Percentiles rank a stretch among this genome's conserved stretches.
Conservation (phyloP, 768 basidiomycete genomes). For the Macrolepiota dolichaula region DNA sequence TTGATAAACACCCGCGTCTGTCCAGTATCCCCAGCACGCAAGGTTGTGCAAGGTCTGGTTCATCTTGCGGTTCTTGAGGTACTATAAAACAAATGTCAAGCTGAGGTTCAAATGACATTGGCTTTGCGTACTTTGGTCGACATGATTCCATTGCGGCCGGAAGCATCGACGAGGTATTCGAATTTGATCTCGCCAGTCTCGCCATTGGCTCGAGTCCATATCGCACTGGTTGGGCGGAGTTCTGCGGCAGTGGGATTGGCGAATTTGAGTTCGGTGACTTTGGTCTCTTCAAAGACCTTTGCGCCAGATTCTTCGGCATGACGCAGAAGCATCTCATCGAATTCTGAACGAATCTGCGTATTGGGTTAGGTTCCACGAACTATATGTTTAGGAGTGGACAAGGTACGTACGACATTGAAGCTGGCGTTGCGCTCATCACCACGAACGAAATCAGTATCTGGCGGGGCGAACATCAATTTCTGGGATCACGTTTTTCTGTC, state of each 20-base stretch:
- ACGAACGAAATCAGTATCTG: constrained; percentile 28
- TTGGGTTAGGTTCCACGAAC: neutral
- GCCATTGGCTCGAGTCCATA: constrained; percentile 21
- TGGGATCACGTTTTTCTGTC: neutral
- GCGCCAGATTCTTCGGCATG: constrained; percentile 31
- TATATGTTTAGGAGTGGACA: too few species aligned
- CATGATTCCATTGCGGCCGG: constrained; percentile 33
- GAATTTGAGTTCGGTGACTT: constrained; percentile 26
- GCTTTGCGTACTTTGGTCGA: constrained; percentile 24
- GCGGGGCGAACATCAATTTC: constrained; percentile 13
- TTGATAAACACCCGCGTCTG: constrained; percentile 23
- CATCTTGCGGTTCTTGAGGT: constrained; percentile 29
- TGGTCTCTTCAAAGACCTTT: constrained; percentile 29
- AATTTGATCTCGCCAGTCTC: constrained; percentile 25
- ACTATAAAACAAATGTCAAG: constrained; percentile 12
- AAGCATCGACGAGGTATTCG: constrained; percentile 34
- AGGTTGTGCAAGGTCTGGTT: constrained; percentile 29
- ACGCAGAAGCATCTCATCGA: constrained; percentile 31
- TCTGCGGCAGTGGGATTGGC: constrained; percentile 11
- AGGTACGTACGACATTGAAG: constrained; percentile 33
- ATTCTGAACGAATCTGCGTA: constrained; percentile 31
- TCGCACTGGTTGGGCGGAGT: constrained; percentile 22
- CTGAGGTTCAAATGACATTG: constrained; percentile 6
- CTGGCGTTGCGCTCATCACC: constrained; percentile 24
- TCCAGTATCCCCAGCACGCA: constrained; percentile 36